A percentile compares a stretch with the other conserved stretches of the same genome.
Conservation (phyloP, 192 early-diverging fungal genomes). For the Paraglomus brasilianum region DNA sequence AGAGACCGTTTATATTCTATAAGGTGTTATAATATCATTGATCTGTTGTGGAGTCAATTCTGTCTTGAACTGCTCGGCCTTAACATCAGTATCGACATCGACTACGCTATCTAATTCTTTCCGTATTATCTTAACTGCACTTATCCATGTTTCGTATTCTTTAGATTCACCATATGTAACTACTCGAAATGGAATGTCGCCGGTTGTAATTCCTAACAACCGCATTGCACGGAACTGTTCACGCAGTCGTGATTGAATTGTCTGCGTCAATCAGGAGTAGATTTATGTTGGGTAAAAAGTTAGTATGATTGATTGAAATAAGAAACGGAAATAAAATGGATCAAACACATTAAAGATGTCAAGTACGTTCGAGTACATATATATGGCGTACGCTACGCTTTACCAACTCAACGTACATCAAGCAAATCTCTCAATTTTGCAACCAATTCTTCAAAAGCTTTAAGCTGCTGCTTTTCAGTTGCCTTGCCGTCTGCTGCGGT, state of each 20-base stretch:
- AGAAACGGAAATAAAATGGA: no score
- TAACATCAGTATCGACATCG: no score
- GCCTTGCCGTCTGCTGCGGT: slow-evolving; percentile 23
- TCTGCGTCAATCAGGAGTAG: background rate
- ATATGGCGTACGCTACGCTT: no score
- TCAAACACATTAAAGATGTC: no score
- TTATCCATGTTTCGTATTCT: slow-evolving; percentile 45
- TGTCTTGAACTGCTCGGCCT: no score
- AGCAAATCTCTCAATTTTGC: slow-evolving; percentile 34
- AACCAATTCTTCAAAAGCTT: slow-evolving; percentile 36
- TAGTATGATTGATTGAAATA: no score
- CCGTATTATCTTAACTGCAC: slow-evolving; percentile 36
- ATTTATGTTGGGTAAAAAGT: no score
- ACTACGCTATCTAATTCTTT: slow-evolving; percentile 9
- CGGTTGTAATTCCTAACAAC: slow-evolving; percentile 40
- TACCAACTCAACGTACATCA: slow-evolving; percentile 34
- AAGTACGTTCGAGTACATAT: no score
- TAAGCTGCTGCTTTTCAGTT: slow-evolving; percentile 28
- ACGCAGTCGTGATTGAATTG: slow-evolving; percentile 39
- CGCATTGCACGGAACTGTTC: slow-evolving; percentile 42
- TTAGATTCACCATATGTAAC: slow-evolving; percentile 46
- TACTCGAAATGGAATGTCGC: slow-evolving; percentile 42
- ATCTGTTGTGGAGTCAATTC: no score
- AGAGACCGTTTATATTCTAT: no score
- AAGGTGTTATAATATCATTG: no score